Percentiles rank a stretch among this genome's conserved stretches.
These are phyloP conservation scores for Magnaporthiopsis incrustans DNA, from an alignment of 2,329 filamentous ascomycete species.

Conservation along the genomic window DNA sequence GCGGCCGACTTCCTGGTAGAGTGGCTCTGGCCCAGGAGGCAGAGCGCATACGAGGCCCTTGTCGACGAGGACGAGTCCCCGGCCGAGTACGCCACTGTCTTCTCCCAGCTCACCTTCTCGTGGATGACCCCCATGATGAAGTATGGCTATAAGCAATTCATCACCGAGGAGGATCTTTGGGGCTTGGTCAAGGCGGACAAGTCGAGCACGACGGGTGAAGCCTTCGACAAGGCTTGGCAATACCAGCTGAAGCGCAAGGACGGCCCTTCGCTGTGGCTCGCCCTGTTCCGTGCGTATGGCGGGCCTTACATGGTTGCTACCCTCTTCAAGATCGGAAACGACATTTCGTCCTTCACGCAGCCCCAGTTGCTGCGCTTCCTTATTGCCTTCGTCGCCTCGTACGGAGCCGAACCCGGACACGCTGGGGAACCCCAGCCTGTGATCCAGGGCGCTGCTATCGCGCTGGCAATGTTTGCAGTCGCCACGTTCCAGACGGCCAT, in stretches of 20 bases:
- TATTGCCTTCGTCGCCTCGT: constrained; percentile 79
- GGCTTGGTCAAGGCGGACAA: constrained; percentile 74
- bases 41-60: constrained; percentile 51
- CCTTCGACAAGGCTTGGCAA: constrained; percentile 70
- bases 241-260: constrained; percentile 59
- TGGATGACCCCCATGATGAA: constrained; percentile 99
- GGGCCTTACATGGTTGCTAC: constrained; percentile 74
- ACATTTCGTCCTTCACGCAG: constrained; percentile 78
- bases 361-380: constrained; percentile 81
- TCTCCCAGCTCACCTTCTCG: constrained; percentile 86
- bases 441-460: constrained; percentile 78
- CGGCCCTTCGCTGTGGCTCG: constrained; percentile 79
- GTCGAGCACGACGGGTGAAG: constrained; percentile 62
- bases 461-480: constrained; percentile 83
- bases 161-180: constrained; percentile 96
- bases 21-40: constrained; percentile 77
- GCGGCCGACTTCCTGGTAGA: constrained; percentile 67
- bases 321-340: constrained; percentile 83
- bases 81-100: constrained; percentile 86
- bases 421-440: constrained; percentile 57
- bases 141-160: constrained; percentile 80
- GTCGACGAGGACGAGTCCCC: constrained; percentile 57
- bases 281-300: constrained; percentile 76
- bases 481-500: constrained; percentile 81
- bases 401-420: constrained; percentile 37